phyloP scores from a whole-genome alignment of 352 stramenopile species.

The Phytophthora pseudosyringae region DNA sequence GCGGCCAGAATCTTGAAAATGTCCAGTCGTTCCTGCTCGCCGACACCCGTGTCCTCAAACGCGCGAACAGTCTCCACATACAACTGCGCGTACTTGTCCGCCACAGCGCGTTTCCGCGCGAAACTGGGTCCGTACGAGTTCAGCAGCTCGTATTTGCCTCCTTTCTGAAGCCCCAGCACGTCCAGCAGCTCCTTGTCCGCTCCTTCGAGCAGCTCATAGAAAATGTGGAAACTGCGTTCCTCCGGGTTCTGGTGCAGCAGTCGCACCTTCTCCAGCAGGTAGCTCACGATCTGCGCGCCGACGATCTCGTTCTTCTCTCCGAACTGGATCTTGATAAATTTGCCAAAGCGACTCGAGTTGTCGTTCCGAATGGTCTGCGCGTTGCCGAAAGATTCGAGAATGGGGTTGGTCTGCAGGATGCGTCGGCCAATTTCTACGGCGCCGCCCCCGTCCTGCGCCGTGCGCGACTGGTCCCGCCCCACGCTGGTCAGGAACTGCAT shows the following conservation, averaged over 20 bases:
- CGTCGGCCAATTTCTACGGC: constrained; percentile 82
- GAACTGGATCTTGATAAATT: constrained; percentile 97
- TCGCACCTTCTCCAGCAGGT: constrained; percentile 97
- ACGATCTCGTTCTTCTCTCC: constrained; percentile 79
- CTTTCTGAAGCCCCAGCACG: constrained; percentile 63
- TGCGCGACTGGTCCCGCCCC: constrained; percentile 44
- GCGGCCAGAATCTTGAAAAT: constrained; percentile 88
- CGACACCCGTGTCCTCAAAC: constrained; percentile 78
- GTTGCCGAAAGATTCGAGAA: constrained; percentile 98
- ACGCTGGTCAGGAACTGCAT: constrained; percentile 96
- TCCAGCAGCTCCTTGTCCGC: constrained; percentile 66
- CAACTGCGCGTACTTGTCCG: constrained; percentile 59
- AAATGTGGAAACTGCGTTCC: constrained; percentile 96
- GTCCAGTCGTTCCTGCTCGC: constrained; percentile 44
- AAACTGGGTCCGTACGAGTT: constrained; percentile 81
- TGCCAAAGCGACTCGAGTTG: constrained; percentile 96
- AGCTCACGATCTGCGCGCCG: constrained; percentile 94
- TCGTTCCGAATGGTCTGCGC: constrained; percentile 97
- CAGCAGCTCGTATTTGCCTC: constrained; percentile 87
- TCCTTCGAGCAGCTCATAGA: constrained; percentile 95
- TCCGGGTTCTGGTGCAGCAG: constrained; percentile 93
- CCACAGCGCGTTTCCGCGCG: constrained; percentile 35
- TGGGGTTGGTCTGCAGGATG: constrained; percentile 97
- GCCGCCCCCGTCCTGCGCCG: constrained; percentile 32
- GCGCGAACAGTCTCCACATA: constrained; percentile 76